These are phyloP conservation scores for Botrytis galanthina DNA, from an alignment of 2,329 filamentous ascomycete species.

Conservation along the genomic window DNA sequence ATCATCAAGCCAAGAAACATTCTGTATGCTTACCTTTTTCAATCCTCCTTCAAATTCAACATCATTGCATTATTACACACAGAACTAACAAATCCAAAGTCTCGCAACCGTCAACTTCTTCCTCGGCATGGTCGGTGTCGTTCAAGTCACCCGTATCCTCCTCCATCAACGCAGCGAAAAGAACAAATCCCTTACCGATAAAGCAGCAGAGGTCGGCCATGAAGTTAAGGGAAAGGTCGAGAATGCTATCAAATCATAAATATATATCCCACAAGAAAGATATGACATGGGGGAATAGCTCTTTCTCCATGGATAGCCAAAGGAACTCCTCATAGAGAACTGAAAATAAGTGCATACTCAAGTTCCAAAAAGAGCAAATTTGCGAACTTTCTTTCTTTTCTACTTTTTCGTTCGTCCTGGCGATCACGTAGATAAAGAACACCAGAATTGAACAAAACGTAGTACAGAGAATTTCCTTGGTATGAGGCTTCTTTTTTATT, in stretches of 20 bases:
- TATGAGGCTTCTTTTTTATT: neutral
- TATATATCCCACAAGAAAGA: neutral
- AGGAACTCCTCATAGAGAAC: neutral
- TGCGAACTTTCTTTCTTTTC: neutral
- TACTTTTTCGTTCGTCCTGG: neutral
- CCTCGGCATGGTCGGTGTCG: constrained; percentile 80
- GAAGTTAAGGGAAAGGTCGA: constrained; percentile 37
- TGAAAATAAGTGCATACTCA: neutral
- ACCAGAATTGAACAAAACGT: neutral
- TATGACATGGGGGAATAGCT: neutral
- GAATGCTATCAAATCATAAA: constrained; percentile 40
- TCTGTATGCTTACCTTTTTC: constrained; percentile 56
- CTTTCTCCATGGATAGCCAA: neutral
- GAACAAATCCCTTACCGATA: constrained; percentile 39
- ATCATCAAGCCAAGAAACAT: constrained; percentile 94
- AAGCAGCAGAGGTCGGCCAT: constrained; percentile 26
- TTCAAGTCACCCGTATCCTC: constrained; percentile 78
- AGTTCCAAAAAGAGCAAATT: neutral
- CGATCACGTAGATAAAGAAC: neutral
- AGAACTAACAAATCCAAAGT: constrained; percentile 43
- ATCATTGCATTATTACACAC: neutral
- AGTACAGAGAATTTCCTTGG: neutral
- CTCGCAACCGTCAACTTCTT: constrained; percentile 98
- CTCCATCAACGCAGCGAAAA: constrained; percentile 61
- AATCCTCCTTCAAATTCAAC: constrained; percentile 22